Base-by-base conservation (phyloP, 768 basidiomycete genomes). In the Lactarius quietus region DNA sequence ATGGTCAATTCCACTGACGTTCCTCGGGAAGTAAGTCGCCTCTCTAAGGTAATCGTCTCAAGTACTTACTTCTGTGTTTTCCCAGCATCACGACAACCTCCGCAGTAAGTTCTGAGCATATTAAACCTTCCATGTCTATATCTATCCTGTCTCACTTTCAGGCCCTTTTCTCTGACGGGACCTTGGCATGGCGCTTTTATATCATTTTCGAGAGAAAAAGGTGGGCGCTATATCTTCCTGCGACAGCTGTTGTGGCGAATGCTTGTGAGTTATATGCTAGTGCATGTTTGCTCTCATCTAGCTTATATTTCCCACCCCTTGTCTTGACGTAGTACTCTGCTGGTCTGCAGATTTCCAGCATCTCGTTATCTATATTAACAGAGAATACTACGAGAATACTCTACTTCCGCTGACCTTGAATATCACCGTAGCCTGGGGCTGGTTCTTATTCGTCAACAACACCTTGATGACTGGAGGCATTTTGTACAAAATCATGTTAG, bases 361-460 rank as follows among this genome's bases (percentile, higher is more conserved):
- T 35, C 39, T 73, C 26, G 65, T 63, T 0, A 58, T 60, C 17
- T 73, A 73, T 53, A 20, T 29, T 43, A 62, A 55, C 57, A 35
- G 35, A 36, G 60, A 61, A 2, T 39, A 63, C 18, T 73, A 71
- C 45, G 61, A 68, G 29, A 59, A 64, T 7, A 63, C 51, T 10
- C 41, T 72, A 10, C 53, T 70, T 15, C 59, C 58, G 6, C 63
- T 71, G 38, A 66, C 69, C 8, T 56, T 70, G 20, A 58, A 70
- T 41, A 68, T 73, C 61, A 67, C 63, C 12, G 69, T 70, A 26
- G 71, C 69, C 2, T 73, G 73, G 73, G 73, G 72, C 17, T 73
- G 70, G 70, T 65, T 67, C 63, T 70, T 70, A 66, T 68, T 73
- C 57, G 53, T 51, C 26, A 62, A 60, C 38, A 72, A 73, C 59